A percentile compares a stretch with the other conserved stretches of the same genome.
phyloP scores from a whole-genome alignment of 139 green algal genomes.

The Asterochloris sp. region DNA sequence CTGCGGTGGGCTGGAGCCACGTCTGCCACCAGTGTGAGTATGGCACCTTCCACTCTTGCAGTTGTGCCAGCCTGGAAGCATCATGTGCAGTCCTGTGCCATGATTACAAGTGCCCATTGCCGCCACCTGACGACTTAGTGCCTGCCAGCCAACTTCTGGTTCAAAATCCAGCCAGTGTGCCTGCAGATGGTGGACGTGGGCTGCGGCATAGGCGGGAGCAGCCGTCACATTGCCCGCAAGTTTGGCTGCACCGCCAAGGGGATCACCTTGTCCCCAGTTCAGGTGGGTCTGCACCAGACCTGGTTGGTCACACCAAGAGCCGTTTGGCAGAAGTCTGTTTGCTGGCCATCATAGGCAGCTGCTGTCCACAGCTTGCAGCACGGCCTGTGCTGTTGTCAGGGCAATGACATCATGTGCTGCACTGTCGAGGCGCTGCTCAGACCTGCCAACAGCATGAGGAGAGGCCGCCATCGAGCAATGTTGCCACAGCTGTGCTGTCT shows the following conservation, averaged over 20 bases:
- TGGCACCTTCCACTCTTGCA: neutral
- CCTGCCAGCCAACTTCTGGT: neutral
- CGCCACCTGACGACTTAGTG: neutral
- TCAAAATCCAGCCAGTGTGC: neutral
- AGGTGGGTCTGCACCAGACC: conserved; percentile 31
- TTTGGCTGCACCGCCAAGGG: conserved; percentile 56
- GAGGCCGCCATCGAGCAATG: no score
- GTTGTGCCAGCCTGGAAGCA: neutral
- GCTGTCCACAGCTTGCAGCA: conserved; percentile 2
- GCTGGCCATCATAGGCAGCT: no score
- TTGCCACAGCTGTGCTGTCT: no score
- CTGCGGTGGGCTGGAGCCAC: conserved; percentile 75
- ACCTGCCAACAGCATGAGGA: no score
- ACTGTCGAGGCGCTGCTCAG: no score
- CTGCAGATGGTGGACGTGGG: conserved; percentile 90
- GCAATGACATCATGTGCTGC: neutral
- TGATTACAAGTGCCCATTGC: no score
- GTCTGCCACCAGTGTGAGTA: conserved; percentile 36
- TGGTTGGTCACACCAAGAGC: no score
- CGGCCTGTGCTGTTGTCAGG: neutral
- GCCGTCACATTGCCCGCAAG: conserved; percentile 81
- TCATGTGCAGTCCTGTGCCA: no score
- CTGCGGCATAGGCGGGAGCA: conserved; percentile 93
- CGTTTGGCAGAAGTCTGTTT: no score
- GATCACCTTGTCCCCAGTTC: conserved; percentile 90